Conservation (phyloP, 2,329 filamentous ascomycete species). For the Coniochaeta prunicola region DNA sequence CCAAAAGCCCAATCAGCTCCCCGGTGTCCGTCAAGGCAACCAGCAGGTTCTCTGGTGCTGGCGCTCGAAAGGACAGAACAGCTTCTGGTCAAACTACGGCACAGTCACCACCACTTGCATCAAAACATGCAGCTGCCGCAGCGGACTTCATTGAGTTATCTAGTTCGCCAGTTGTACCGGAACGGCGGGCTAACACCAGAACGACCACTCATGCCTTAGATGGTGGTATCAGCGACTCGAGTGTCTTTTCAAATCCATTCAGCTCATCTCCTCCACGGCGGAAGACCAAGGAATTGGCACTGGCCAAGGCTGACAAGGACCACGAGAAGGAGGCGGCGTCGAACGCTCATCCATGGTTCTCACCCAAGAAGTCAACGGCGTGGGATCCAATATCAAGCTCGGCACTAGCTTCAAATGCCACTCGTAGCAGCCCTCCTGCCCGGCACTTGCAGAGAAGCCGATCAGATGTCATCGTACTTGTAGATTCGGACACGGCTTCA, state of each 20-base stretch:
- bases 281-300: background rate
- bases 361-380: slow-evolving; percentile 17
- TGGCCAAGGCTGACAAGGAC: background rate
- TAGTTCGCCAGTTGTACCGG: background rate
- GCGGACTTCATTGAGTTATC: background rate
- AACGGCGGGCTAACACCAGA: background rate
- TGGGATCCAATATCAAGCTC: slow-evolving; percentile 50
- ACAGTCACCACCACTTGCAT: background rate
- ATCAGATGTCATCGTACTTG: slow-evolving; percentile 27
- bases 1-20: slow-evolving; percentile 1
- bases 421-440: slow-evolving; percentile 1
- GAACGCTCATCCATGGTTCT: background rate
- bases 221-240: background rate
- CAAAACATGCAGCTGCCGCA: background rate
- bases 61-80: background rate
- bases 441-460: slow-evolving; percentile 11
- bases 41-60: background rate
- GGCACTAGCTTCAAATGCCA: slow-evolving; percentile 25
- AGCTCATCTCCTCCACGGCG: background rate
- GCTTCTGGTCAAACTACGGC: background rate
- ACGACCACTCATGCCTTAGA: background rate
- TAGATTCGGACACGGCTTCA: slow-evolving; percentile 14
- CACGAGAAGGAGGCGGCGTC: background rate
- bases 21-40: background rate
- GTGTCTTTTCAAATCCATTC: background rate